Conservation (phyloP, 768 basidiomycete species). For the Holtermannia corniformis region DNA sequence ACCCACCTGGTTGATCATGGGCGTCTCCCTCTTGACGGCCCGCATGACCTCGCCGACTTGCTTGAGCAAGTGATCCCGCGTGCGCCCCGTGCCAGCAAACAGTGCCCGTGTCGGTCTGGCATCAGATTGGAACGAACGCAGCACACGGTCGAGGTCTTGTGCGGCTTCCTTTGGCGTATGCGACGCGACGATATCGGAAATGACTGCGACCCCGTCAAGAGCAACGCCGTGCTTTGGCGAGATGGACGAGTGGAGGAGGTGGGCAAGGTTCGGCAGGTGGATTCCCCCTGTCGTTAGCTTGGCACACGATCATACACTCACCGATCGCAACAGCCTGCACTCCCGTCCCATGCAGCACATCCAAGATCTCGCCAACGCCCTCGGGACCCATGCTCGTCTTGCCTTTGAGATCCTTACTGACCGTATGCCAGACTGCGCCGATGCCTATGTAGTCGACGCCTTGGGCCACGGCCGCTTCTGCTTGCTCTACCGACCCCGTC, state of each 20-base stretch:
- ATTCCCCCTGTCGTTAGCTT: constrained; percentile 60
- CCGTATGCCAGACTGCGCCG: constrained; percentile 71
- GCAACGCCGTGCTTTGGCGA: constrained; percentile 49
- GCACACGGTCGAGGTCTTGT: constrained; percentile 6
- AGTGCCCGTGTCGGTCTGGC: no score
- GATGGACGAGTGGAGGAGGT: constrained; percentile 62
- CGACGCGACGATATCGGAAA: constrained; percentile 74
- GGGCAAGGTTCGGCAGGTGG: constrained; percentile 64
- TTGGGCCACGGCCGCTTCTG: constrained; percentile 53
- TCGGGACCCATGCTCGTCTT: constrained; percentile 61
- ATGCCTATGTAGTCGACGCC: constrained; percentile 80
- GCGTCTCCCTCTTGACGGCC: constrained; percentile 50
- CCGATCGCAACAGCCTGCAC: constrained; percentile 79
- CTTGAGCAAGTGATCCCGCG: constrained; percentile 22
- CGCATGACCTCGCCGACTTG: constrained; percentile 49
- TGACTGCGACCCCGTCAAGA: constrained; percentile 76
- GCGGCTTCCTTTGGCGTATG: constrained; percentile 51
- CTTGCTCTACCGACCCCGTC: constrained; percentile 60
- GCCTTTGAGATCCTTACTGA: constrained; percentile 58
- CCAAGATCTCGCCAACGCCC: constrained; percentile 59
- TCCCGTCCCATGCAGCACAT: constrained; percentile 53
- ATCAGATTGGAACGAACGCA: no score
- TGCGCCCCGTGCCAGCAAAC: constrained; percentile 4
- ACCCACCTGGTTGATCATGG: constrained; percentile 64
- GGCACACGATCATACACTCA: constrained; percentile 40